Evolutionary conservation across 768 basidiomycete species (phyloP), one percentile per base, ranked within the genome.

Genomic region (Lyophyllum atratum): DNA sequence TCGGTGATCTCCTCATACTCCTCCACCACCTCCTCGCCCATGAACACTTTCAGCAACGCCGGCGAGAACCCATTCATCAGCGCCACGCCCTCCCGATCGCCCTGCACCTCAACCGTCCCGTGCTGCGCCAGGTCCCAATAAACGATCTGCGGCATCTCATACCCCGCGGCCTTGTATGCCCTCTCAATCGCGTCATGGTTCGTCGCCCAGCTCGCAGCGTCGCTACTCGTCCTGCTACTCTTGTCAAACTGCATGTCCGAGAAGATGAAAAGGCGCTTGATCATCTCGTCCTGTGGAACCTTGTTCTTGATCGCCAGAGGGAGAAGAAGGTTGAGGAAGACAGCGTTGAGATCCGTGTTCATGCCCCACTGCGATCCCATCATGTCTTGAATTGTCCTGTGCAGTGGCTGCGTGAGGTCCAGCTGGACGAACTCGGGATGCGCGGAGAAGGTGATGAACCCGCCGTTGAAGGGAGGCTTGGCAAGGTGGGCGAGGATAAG

Each of bases 231-330:
- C 34, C 26, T 42, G 48, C 45, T 33, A 55, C 34, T 15, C 45
- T 53, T 49, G 64, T 90, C 86, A 60, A 91, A 91, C 70, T 90
- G 89, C 89, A 91, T 90, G 65, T 91, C 88, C 2, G 83, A 82
- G 67, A 92, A 91, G 42, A 91, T 77, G 65, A 92, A 90, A 0
- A 91, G 71, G 4, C 86, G 80, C 72, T 87, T 85, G 72, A 91
- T 80, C 88, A 91, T 90, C 46, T 90, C 82, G 50, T 86, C 86
- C 54, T 76, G 80, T 49, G 75, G 73, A n/a, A 92, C 71, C 0
- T 82, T 74, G 61, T 87, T 71, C 66, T 75, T 63, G 55, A 82
- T 63, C 7, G 88, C 88, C 8, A 85, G 78, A 0, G 85, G 84
- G 17, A 90, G 79, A 12, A 91, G 72, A 31, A 90, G 77, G 15